Conservation (phyloP, 1,284 basidiomycete species). For the Ceratobasidium sp. region DNA sequence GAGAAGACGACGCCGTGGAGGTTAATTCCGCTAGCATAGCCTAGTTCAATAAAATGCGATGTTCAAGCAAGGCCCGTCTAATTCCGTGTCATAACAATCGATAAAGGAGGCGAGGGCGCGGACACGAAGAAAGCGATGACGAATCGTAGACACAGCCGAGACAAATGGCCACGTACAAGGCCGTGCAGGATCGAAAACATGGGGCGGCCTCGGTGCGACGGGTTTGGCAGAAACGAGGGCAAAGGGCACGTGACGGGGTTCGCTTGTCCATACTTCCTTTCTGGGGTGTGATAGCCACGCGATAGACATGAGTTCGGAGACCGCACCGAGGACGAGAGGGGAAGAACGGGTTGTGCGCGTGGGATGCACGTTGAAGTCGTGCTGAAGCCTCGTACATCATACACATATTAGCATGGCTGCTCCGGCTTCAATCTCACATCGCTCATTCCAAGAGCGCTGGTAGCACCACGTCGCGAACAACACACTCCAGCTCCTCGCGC, state of each 20-base stretch:
- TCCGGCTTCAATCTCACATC: slow-evolving; percentile 7
- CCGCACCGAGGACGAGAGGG: background rate
- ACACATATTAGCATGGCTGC: too few relatives aligned
- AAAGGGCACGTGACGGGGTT: slow-evolving; percentile 22
- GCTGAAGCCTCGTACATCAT: slow-evolving; percentile 36
- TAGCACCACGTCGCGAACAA: slow-evolving; percentile 18
- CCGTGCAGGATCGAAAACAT: too few relatives aligned
- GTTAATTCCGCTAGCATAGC: too few relatives aligned
- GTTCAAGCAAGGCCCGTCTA: too few relatives aligned
- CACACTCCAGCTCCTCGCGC: slow-evolving; percentile 14
- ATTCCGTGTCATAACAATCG: too few relatives aligned
- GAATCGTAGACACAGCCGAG: too few relatives aligned
- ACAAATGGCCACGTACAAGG: too few relatives aligned
- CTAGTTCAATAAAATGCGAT: too few relatives aligned
- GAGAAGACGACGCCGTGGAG: too few relatives aligned
- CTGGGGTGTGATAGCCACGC: slow-evolving; percentile 5
- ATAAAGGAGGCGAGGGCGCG: too few relatives aligned
- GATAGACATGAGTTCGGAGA: slow-evolving; percentile 8
- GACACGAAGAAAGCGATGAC: too few relatives aligned
- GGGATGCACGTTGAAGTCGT: slow-evolving; percentile 27
- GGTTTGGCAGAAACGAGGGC: slow-evolving; percentile 22
- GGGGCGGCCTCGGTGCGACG: background rate
- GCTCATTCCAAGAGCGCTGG: background rate
- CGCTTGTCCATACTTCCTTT: slow-evolving; percentile 2
- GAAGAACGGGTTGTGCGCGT: slow-evolving; percentile 6